These are phyloP conservation scores for Plasmodium malariae DNA, from an alignment of 169 alveolate species.

Conservation along the genomic window DNA sequence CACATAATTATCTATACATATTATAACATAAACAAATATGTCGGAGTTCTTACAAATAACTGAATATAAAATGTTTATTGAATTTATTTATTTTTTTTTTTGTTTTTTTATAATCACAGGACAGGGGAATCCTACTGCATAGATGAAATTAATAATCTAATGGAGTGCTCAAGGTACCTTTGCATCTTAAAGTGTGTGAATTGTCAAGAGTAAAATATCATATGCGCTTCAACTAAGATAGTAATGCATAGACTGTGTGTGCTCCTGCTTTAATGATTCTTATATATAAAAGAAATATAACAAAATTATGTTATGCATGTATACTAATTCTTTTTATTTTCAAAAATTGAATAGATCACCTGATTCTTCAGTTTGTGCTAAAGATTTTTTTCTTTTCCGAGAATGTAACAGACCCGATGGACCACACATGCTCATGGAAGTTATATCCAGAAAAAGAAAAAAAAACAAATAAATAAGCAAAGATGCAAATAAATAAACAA, in stretches of 20 bases:
- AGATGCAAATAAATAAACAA: conserved; percentile 1
- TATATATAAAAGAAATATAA: not conserved
- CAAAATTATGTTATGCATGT: not conserved
- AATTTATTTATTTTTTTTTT: conserved; percentile 2
- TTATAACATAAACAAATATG: too few species aligned
- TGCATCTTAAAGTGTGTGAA: not conserved
- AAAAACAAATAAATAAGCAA: not conserved
- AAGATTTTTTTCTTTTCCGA: conserved; percentile 84
- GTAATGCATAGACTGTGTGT: too few species aligned
- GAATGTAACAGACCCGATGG: conserved; percentile 88
- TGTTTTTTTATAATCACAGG: conserved; percentile 14
- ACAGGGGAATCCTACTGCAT: conserved; percentile 82
- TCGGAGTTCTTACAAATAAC: not conserved
- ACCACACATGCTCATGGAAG: conserved; percentile 83
- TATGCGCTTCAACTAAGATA: too few species aligned
- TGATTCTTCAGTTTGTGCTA: conserved; percentile 83
- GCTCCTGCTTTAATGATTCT: too few species aligned
- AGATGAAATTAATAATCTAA: conserved; percentile 79
- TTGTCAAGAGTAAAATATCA: not conserved
- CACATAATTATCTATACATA: too few species aligned
- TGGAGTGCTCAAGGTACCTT: conserved; percentile 83
- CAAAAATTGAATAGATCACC: conserved; percentile 78
- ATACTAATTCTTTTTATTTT: not conserved
- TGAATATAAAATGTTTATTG: too few species aligned
- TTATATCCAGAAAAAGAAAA: conserved; percentile 27